These are phyloP conservation scores for Globisporangium nodosum DNA, from an alignment of 352 stramenopile species.

Conservation along the genomic window DNA sequence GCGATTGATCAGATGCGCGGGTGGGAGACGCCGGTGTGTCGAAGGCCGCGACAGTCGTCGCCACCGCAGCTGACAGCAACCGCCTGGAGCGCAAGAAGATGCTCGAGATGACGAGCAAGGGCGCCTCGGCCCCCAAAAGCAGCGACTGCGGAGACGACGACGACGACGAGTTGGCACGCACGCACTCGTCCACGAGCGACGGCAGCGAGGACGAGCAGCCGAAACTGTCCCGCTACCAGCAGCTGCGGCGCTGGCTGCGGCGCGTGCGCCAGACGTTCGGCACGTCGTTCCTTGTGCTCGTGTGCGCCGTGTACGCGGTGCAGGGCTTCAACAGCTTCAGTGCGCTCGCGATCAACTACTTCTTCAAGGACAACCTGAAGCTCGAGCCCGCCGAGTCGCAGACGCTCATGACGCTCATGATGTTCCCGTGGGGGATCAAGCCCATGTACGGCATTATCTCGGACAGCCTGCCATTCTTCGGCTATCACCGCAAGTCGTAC, in stretches of 20 bases:
- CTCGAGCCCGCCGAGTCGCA: constrained; percentile 91
- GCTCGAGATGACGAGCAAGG: background rate
- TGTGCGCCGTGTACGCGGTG: constrained; percentile 89
- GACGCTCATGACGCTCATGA: constrained; percentile 91
- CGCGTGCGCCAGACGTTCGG: constrained; percentile 62
- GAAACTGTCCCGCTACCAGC: constrained; percentile 22
- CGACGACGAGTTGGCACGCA: constrained; percentile 7
- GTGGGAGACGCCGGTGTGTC: background rate
- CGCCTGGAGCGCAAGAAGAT: constrained; percentile 13
- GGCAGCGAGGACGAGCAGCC: constrained; percentile 13
- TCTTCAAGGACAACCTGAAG: constrained; percentile 96
- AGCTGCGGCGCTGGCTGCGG: constrained; percentile 43
- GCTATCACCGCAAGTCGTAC: constrained; percentile 94
- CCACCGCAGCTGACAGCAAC: background rate
- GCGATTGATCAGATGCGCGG: background rate
- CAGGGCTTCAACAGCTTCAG: constrained; percentile 94
- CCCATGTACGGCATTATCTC: constrained; percentile 95
- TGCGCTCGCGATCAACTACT: constrained; percentile 91
- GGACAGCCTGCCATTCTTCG: constrained; percentile 92
- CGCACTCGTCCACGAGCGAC: constrained; percentile 7
- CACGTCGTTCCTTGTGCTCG: constrained; percentile 59
- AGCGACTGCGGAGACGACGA: constrained; percentile 5
- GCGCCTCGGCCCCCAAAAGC: constrained; percentile 1
- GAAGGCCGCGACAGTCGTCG: background rate
- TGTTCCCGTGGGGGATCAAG: constrained; percentile 95